Evolutionary conservation across 2,329 filamentous ascomycete species (phyloP), one percentile per base, ranked within the genome.

Genomic region (Trichoderma sp.): DNA sequence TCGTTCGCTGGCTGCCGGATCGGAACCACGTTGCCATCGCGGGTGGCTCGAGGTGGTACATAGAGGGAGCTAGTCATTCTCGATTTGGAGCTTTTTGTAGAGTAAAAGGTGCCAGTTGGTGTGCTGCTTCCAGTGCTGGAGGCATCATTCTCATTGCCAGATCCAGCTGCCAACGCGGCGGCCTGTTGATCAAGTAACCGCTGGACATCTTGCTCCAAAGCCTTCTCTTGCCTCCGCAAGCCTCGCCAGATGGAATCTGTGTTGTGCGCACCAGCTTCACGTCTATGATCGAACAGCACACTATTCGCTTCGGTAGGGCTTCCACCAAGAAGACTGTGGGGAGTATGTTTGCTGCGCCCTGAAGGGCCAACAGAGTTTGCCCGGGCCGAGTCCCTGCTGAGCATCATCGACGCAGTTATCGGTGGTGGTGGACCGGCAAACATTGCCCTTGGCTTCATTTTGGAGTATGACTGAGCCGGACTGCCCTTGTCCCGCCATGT

Each of bases 21-120:
- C 1, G 89, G 90, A n/a, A 90, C 84, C 59, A 91, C 82, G n/a
- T 82, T 82, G 9, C 85, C 86, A 6, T 83, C 79, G 1, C 80
- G 74, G 0, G 81, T 83, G 0, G 82, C 80, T 6, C 77, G 77
- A 3, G 79, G 78, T 0, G 81, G 80, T 1, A 82, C 76, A 47
- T 85, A 84, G 65, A 91, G 77, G 0, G 80, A 83, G 68, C 77
- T 82, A 28, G 76, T 73, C 80, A 84, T 82, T 17, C 79, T 81
- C 3, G 82, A 83, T 50, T 79, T 81, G 34, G 82, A 81, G 0
- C 80, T 81, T 11, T 78, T 77, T 3, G 80, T 80, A 1, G 83
- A 83, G 70, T 83, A 81, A 61, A 82, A 81, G 0, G 82, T 80
- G 1, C 78, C 80, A 0, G 81, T 82, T 0, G 83, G 82, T 4